Conservation (phyloP, 331 rosid species). For the Quercus lobata region DNA sequence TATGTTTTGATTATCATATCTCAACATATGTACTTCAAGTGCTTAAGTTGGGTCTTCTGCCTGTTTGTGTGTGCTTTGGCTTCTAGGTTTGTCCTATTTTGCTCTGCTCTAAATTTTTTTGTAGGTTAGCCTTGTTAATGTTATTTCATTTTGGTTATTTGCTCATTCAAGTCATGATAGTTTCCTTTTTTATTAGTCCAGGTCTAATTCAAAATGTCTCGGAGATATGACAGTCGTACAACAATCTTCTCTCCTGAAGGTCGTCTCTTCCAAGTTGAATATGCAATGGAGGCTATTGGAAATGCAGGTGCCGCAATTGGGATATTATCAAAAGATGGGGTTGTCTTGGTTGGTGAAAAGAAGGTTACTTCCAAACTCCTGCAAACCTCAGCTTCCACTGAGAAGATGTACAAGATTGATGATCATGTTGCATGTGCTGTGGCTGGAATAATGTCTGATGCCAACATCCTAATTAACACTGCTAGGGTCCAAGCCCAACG, state of each 20-base stretch:
- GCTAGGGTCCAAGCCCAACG: neutral
- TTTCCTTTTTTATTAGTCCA: neutral
- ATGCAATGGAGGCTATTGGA: neutral
- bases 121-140: neutral
- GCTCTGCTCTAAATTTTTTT: neutral
- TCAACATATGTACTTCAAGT: too few species aligned
- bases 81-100: neutral
- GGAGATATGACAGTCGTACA: neutral
- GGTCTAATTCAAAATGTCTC: neutral
- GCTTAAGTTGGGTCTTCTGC: too few species aligned
- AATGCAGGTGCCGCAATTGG: neutral
- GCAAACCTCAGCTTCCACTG: neutral
- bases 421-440: neutral
- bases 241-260: neutral
- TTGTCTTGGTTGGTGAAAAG: neutral
- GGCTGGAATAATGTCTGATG: neutral
- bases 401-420: neutral
- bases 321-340: neutral
- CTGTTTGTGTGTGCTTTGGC: too few species aligned
- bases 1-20: too few species aligned
- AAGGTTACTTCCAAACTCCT: neutral
- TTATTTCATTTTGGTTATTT: neutral
- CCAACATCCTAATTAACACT: neutral
- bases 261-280: neutral
- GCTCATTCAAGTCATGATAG: neutral